Conservation (phyloP, 306 rosid genomes). For the Hippophae rhamnoides region DNA sequence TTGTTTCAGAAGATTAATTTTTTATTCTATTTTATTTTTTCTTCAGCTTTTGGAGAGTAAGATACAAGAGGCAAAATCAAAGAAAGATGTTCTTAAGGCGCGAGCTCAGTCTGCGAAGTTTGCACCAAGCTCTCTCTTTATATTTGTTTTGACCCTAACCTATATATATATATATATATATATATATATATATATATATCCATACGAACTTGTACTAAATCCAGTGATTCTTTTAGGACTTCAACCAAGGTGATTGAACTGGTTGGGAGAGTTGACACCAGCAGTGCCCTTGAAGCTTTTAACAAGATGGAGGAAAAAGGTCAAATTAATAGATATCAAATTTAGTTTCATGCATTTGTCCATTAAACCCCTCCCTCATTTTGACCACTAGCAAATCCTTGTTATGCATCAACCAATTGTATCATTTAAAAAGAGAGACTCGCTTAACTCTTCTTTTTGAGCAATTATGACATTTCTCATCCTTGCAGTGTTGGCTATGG, state of each 20-base stretch:
- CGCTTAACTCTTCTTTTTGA: neutral
- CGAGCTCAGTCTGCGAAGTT: too few relatives aligned
- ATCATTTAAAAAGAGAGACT: neutral
- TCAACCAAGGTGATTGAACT: constrained; percentile 78
- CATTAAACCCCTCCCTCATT: neutral
- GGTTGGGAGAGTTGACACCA: constrained; percentile 83
- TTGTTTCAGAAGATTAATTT: too few relatives aligned
- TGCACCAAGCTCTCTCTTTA: too few relatives aligned
- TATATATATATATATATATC: too few relatives aligned
- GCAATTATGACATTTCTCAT: neutral
- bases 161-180: too few relatives aligned
- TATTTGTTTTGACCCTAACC: too few relatives aligned
- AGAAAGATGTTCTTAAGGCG: too few relatives aligned
- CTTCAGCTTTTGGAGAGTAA: too few relatives aligned
- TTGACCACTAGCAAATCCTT: neutral
- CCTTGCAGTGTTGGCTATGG: constrained; percentile 71
- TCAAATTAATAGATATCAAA: constrained; percentile 3
- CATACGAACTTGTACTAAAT: neutral
- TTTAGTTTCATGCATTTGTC: neutral
- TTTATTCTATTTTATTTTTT: too few relatives aligned
- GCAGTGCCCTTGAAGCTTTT: constrained; percentile 85
- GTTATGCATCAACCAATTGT: neutral
- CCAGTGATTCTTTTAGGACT: constrained; percentile 43
- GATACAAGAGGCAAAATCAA: too few relatives aligned
- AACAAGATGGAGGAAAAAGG: constrained; percentile 99